These are phyloP conservation scores for Ramalina intermedia DNA, from an alignment of 495 filamentous ascomycete genomes.

Conservation along the genomic window DNA sequence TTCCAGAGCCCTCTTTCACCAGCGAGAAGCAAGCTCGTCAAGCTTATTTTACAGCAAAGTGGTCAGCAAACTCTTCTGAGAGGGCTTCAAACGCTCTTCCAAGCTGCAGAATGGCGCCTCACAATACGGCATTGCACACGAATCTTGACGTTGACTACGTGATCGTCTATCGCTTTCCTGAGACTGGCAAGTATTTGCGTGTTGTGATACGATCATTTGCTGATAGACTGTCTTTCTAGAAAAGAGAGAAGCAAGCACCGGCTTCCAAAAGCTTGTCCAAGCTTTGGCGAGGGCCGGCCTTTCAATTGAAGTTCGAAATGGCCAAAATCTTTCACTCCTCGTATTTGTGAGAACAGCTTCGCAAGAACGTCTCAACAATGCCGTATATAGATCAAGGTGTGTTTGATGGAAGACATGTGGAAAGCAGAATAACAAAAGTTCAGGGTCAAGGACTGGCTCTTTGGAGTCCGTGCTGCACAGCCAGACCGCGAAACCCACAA, in stretches of 20 bases:
- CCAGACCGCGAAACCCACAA: constrained; percentile 60
- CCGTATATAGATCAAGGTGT: constrained; percentile 27
- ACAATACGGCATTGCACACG: constrained; percentile 21
- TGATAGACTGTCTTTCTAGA: constrained; percentile 30
- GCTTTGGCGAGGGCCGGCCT: constrained; percentile 61
- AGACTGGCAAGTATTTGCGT: constrained; percentile 34
- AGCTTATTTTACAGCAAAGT: neutral
- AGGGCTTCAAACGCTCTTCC: neutral
- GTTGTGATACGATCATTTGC: neutral
- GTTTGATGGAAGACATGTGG: neutral
- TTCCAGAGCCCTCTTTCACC: neutral
- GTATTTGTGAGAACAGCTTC: constrained; percentile 72
- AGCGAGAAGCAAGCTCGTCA: neutral
- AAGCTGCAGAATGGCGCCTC: constrained; percentile 7
- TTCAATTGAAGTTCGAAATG: constrained; percentile 70
- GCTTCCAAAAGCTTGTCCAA: constrained; percentile 61
- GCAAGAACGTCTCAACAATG: constrained; percentile 39
- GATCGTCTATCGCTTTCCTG: constrained; percentile 60
- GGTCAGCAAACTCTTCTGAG: neutral
- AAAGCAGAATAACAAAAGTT: neutral
- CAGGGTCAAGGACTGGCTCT: constrained; percentile 91
- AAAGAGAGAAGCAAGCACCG: constrained; percentile 47
- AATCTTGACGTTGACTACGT: constrained; percentile 87
- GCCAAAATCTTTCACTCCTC: constrained; percentile 60
- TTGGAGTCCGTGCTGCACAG: constrained; percentile 66